These are phyloP conservation scores for Mediolabrus comicus DNA, from an alignment of 108 stramenopile genomes.

Conservation along the genomic window DNA sequence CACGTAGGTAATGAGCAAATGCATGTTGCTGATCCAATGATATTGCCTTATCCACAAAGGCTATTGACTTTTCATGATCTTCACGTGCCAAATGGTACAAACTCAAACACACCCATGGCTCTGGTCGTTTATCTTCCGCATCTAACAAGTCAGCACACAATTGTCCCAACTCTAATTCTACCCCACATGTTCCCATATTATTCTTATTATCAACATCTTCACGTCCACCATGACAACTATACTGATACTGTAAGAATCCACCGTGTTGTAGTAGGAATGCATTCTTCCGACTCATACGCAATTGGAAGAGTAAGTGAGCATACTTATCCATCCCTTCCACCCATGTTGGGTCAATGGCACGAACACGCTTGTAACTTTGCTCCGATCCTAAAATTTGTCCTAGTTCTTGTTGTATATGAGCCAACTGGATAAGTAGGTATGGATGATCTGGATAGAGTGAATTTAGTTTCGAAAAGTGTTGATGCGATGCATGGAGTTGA, in stretches of 20 bases:
- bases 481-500: slow-evolving; percentile 23
- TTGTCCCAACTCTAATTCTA: slow-evolving; percentile 55
- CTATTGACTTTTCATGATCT: slow-evolving; percentile 68
- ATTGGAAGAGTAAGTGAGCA: slow-evolving; percentile 60
- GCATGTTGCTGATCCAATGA: slow-evolving; percentile 72
- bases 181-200: slow-evolving; percentile 46
- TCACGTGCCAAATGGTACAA: slow-evolving; percentile 71
- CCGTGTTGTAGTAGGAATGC: slow-evolving; percentile 46
- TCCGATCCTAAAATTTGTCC: slow-evolving; percentile 30
- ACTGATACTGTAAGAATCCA: slow-evolving; percentile 55
- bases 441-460: slow-evolving; percentile 63
- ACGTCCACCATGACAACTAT: slow-evolving; percentile 25
- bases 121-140: slow-evolving; percentile 76
- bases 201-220: slow-evolving; percentile 11
- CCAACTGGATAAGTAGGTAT: slow-evolving; percentile 66
- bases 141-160: slow-evolving; percentile 64
- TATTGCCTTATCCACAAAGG: slow-evolving; percentile 84
- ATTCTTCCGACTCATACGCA: slow-evolving; percentile 61
- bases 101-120: slow-evolving; percentile 75
- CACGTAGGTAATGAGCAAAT: slow-evolving; percentile 70
- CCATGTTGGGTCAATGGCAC: slow-evolving; percentile 28
- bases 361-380: slow-evolving; percentile 38
- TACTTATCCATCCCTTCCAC: slow-evolving; percentile 74
- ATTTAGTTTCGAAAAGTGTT: slow-evolving; percentile 22
- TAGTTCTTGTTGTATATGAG: slow-evolving; percentile 55